Evolutionary conservation across 23 red algal genomes (phyloP).

Genomic region (Chondrus crispus): DNA sequence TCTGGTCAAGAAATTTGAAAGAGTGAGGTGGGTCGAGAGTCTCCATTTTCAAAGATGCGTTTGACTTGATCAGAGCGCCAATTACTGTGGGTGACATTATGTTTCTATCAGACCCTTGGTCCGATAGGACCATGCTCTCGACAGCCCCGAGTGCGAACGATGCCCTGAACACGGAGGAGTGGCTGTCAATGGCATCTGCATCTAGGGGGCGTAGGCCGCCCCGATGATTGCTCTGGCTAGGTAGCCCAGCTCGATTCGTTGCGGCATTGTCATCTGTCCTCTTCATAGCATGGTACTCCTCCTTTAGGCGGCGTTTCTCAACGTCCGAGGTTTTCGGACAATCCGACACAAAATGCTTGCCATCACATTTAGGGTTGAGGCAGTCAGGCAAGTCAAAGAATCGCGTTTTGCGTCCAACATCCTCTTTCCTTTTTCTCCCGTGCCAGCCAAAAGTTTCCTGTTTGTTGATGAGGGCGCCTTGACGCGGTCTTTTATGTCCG

Average conservation of each 20-base stretch:
- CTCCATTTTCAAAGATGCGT: too few species aligned
- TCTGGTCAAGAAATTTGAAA: neutral
- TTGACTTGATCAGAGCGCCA: too few species aligned
- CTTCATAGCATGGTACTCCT: neutral
- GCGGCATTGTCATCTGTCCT: too few species aligned
- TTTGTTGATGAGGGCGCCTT: neutral
- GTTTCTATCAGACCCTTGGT: neutral
- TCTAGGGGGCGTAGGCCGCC: neutral
- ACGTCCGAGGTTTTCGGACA: neutral
- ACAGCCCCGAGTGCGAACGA: neutral
- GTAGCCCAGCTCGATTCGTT: too few species aligned
- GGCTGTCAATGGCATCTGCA: neutral
- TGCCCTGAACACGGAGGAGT: neutral
- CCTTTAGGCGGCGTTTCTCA: neutral
- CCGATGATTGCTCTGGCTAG: too few species aligned
- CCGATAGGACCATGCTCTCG: neutral
- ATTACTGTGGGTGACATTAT: neutral
- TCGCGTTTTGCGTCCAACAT: too few species aligned
- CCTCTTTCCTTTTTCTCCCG: neutral
- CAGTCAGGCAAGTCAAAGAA: neutral
- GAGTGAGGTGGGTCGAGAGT: neutral
- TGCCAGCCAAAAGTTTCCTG: neutral
- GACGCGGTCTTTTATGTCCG: too few species aligned
- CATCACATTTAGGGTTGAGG: neutral
- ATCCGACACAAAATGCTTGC: neutral